Conservation (phyloP, 2,329 filamentous ascomycete species). For the Biscogniauxia sp. region DNA sequence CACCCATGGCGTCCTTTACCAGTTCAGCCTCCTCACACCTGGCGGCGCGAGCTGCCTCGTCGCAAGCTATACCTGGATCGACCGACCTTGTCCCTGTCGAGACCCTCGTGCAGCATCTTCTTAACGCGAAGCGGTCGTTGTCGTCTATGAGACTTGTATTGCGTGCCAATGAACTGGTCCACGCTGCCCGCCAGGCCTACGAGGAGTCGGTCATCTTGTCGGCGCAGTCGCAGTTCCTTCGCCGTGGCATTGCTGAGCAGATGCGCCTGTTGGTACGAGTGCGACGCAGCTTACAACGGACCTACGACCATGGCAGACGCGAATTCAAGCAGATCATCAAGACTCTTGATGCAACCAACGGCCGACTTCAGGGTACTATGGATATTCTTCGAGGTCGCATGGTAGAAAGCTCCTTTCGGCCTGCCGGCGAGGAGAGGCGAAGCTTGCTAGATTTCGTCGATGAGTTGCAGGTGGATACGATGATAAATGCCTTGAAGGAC, state of each 20-base stretch:
- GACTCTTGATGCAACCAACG: slow-evolving; percentile 65
- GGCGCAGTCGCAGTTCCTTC: slow-evolving; percentile 67
- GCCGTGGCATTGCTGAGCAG: slow-evolving; percentile 58
- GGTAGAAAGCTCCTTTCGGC: slow-evolving; percentile 64
- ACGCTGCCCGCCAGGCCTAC: slow-evolving; percentile 68
- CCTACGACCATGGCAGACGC: slow-evolving; percentile 56
- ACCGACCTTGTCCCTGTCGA: slow-evolving; percentile 58
- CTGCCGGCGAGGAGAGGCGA: slow-evolving; percentile 55
- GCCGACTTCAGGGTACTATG: slow-evolving; percentile 64
- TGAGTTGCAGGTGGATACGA: slow-evolving; percentile 63
- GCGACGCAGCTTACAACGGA: slow-evolving; percentile 49
- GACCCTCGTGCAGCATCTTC: slow-evolving; percentile 76
- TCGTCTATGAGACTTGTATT: slow-evolving; percentile 80
- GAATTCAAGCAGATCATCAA: slow-evolving; percentile 62
- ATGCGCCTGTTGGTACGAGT: slow-evolving; percentile 50
- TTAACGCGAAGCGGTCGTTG: slow-evolving; percentile 83
- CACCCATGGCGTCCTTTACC: slow-evolving; percentile 23
- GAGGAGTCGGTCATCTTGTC: slow-evolving; percentile 75
- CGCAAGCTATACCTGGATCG: slow-evolving; percentile 35
- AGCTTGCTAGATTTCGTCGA: slow-evolving; percentile 76
- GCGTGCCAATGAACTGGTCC: slow-evolving; percentile 83
- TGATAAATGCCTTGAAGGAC: slow-evolving; percentile 65
- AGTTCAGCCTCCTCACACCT: slow-evolving; percentile 26
- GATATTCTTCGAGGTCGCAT: slow-evolving; percentile 59
- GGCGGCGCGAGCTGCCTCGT: slow-evolving; percentile 22